phyloP scores from a whole-genome alignment of 1,284 basidiomycete genomes.

The Leccinum variabile region DNA sequence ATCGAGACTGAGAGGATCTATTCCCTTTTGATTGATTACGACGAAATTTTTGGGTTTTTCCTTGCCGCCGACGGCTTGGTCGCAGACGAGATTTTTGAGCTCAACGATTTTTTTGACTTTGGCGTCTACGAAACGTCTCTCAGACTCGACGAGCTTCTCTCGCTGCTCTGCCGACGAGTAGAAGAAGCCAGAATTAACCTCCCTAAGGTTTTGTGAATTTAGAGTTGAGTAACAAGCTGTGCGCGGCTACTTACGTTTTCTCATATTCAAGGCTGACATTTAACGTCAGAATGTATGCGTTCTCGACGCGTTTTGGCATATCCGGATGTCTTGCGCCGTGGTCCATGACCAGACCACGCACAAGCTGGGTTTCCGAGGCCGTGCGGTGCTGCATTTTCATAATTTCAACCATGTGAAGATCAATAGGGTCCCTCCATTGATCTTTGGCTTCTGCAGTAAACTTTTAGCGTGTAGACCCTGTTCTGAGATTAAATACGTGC shows the following conservation, averaged over 20 bases:
- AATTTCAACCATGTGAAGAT: constrained; percentile 99
- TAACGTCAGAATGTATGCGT: constrained; percentile 93
- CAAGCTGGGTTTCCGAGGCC: constrained; percentile 96
- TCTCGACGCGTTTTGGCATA: constrained; percentile 98
- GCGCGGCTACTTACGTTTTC: constrained; percentile 79
- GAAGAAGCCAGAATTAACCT: constrained; percentile 99
- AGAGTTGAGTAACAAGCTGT: constrained; percentile 19
- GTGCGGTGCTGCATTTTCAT: constrained; percentile 99
- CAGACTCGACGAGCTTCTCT: constrained; percentile 98
- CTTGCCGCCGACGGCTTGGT: constrained; percentile 79
- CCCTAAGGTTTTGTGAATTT: constrained; percentile 51
- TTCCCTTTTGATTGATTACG: constrained; percentile 98
- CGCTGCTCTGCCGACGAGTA: constrained; percentile 98
- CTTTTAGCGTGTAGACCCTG: constrained; percentile 28
- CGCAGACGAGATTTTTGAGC: constrained; percentile 95
- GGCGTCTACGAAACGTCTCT: constrained; percentile 91
- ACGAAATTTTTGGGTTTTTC: constrained; percentile 90
- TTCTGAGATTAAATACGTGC: constrained; percentile 38
- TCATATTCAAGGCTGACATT: constrained; percentile 99
- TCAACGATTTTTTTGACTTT: constrained; percentile 98
- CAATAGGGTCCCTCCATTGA: constrained; percentile 85
- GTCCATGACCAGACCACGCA: constrained; percentile 93
- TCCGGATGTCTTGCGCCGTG: constrained; percentile 98
- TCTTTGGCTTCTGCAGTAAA: constrained; percentile 52
- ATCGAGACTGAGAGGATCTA: constrained; percentile 96